Percentiles rank a stretch among this genome's conserved stretches.
Evolutionary conservation across 2,329 filamentous ascomycete genomes (phyloP).

Genomic region (Cryphonectria parasitica): DNA sequence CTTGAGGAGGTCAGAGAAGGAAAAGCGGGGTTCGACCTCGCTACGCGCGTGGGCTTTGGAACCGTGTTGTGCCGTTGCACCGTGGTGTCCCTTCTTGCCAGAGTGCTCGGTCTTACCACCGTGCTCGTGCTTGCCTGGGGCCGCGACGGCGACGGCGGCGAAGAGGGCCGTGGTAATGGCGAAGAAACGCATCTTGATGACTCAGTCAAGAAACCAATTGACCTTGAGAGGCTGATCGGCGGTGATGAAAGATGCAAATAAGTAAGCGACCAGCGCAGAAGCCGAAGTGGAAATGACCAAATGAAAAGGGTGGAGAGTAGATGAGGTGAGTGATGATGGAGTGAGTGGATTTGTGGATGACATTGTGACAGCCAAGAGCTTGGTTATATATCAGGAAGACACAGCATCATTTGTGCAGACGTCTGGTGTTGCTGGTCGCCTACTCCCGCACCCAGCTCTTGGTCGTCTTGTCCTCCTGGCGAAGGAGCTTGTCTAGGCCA

Average conservation of each 20-base stretch:
- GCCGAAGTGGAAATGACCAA: background rate
- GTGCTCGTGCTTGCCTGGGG: background rate
- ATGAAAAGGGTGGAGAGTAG: background rate
- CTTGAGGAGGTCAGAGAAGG: background rate
- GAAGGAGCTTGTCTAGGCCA: background rate
- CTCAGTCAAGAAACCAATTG: background rate
- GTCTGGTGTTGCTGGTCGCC: too few species aligned
- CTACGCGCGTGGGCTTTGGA: background rate
- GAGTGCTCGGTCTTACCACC: background rate
- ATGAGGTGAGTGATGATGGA: constrained; percentile 7
- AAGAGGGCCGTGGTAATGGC: constrained; percentile 9
- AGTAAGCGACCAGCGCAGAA: constrained; percentile 9
- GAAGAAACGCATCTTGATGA: constrained; percentile 10
- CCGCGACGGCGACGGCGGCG: constrained; percentile 1
- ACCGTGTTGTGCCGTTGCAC: background rate
- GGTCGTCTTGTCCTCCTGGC: background rate
- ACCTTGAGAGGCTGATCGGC: background rate
- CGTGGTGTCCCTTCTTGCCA: background rate
- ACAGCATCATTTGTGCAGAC: background rate
- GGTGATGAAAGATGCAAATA: background rate
- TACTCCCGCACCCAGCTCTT: background rate
- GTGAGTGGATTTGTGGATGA: background rate
- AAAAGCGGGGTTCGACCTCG: background rate
- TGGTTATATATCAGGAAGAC: constrained; percentile 6
- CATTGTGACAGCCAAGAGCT: background rate